A percentile compares a stretch with the other conserved stretches of the same genome.
These are phyloP conservation scores for Metschnikowia gruessii DNA, from an alignment of 805 yeast genomes.

Conservation along the genomic window DNA sequence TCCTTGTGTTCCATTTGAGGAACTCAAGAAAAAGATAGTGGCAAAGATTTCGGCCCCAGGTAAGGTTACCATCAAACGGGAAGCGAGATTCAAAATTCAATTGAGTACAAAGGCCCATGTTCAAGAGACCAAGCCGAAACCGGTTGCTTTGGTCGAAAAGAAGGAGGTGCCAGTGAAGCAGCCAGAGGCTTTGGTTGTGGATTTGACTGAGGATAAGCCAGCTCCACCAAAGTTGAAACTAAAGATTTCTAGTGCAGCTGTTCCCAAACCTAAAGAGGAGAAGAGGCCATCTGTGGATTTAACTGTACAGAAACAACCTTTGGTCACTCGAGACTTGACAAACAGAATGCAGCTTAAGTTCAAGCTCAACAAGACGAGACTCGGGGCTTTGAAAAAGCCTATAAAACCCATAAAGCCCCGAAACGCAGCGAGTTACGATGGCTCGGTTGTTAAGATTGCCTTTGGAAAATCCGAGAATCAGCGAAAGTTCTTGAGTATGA, in stretches of 20 bases:
- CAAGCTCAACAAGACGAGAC: conserved; percentile 14
- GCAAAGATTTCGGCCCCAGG: conserved; percentile 55
- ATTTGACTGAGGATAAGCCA: neutral
- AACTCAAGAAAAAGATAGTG: conserved; percentile 52
- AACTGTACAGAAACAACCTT: neutral
- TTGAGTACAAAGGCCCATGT: conserved; percentile 21
- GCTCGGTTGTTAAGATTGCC: neutral
- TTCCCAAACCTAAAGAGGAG: neutral
- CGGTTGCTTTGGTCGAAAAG: neutral
- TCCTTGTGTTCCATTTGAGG: conserved; percentile 55
- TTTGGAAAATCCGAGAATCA: conserved; percentile 1
- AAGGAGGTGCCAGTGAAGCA: neutral
- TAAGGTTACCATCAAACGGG: conserved; percentile 57
- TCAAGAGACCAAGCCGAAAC: conserved; percentile 5
- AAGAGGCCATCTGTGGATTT: neutral
- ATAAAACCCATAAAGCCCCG: neutral
- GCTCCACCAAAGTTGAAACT: conserved; percentile 5
- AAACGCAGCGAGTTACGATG: neutral
- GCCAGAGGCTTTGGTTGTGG: neutral
- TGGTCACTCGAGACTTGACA: conserved; percentile 11
- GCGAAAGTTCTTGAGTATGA: neutral
- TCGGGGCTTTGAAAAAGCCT: conserved; percentile 9
- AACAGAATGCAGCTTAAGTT: conserved; percentile 11
- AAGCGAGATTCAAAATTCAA: conserved; percentile 55
- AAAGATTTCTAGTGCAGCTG: conserved; percentile 2